Evolutionary conservation across 371 early-diverging fungal species (phyloP), one percentile per base, ranked within the genome.

Genomic region (Mortierella sp.): DNA sequence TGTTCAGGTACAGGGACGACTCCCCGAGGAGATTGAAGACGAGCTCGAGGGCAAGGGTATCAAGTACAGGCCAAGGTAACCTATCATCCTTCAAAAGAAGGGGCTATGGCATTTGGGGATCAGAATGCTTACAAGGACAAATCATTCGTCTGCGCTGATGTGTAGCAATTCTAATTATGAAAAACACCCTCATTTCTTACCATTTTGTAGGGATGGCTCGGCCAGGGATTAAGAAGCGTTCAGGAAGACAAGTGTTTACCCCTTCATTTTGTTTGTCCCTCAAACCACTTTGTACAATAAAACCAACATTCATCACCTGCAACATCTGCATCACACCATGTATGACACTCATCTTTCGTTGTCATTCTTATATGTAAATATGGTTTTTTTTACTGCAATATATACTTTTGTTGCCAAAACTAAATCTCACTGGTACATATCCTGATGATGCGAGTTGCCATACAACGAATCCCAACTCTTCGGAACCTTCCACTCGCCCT

Each of bases 1-100:
- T 8, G 93, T 98, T 60, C 93, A 96, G 46, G 97, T 99, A 24
- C 88, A 92, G 48, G 99, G 99, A n/a, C 91, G 94, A 60, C 88
- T 98, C 49, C 97, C 98, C 7, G 97, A 96, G 58, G 96, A 97
- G 77, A 90, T 97, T 43, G 94, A 95, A 76, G 97, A 96, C 76
- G 93, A 92, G 60, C 88, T 99, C 74, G 91, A 93, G 41, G 91
- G 93, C 83, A 90, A 91, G 49, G 97, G 97, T 49, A 92, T 97
- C 83, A 92, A 91, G 27, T 98, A 97, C 84, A 91, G 95, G 75
- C 95, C 98, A 71, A 89, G 98, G 84, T 84, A 84, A 71, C 18
- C 1, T 27, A 68, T 14, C 32, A 8, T 27, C 41, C 29, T 24
- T 32, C 16, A 21, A 51, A 51, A 21, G 18, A 6, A 21, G 51